These are phyloP conservation scores for Boletus rubropictus DNA, from an alignment of 768 basidiomycete genomes.

Conservation along the genomic window DNA sequence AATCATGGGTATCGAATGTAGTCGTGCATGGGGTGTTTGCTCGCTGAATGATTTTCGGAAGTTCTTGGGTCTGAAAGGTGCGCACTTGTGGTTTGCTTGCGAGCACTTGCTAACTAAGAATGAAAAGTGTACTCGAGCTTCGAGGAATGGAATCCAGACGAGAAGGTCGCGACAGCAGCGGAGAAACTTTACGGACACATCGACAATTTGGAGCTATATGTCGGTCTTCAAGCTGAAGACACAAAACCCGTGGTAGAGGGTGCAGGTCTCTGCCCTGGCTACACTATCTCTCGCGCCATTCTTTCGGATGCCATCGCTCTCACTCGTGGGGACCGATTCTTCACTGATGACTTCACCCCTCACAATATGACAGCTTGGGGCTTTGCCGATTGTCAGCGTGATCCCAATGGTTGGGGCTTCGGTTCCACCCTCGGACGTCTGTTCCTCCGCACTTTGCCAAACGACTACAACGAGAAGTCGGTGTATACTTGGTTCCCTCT, in stretches of 20 bases:
- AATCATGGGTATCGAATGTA: constrained; percentile 78
- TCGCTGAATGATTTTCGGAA: constrained; percentile 79
- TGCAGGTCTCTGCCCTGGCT: constrained; percentile 82
- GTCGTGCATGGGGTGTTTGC: constrained; percentile 74
- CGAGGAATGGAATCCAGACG: constrained; percentile 76
- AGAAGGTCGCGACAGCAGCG: constrained; percentile 61
- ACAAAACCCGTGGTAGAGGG: constrained; percentile 69
- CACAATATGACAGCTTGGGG: constrained; percentile 81
- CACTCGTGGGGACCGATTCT: constrained; percentile 79
- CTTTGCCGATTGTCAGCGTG: constrained; percentile 75
- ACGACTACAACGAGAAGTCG: constrained; percentile 62
- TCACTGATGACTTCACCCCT: constrained; percentile 76
- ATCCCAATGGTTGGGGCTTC: constrained; percentile 64
- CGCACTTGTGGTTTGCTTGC: constrained; percentile 11
- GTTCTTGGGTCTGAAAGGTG: constrained; percentile 76
- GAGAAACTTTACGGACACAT: constrained; percentile 76
- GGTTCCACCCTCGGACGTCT: constrained; percentile 67
- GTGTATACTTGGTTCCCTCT: constrained; percentile 86
- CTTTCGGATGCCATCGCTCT: constrained; percentile 82
- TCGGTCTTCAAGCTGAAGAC: constrained; percentile 74
- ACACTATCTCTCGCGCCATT: constrained; percentile 81
- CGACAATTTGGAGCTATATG: constrained; percentile 74
- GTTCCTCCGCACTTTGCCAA: constrained; percentile 67
- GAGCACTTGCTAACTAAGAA: neutral
- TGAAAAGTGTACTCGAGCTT: constrained; percentile 58